Percentiles rank a stretch among this genome's conserved stretches.
Conservation (phyloP, 108 stramenopile species). For the Skeletonema grethae region DNA sequence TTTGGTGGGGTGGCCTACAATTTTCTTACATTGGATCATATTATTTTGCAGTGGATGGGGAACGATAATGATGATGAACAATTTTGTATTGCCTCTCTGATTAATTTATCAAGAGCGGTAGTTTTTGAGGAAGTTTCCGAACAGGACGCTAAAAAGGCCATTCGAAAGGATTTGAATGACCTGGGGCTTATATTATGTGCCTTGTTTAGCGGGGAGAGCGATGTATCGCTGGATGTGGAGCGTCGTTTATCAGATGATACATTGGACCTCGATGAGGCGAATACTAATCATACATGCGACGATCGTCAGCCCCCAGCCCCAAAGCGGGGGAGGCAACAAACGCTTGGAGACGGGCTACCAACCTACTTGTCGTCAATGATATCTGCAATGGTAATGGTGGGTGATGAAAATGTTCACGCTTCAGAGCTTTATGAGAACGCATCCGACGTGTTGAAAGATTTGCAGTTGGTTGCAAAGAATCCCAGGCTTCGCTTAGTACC, state of each 20-base stretch:
- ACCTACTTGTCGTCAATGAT: conserved; percentile 15
- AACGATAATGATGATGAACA: conserved; percentile 1
- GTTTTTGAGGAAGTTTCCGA: background rate
- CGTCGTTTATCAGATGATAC: background rate
- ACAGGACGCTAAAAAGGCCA: background rate
- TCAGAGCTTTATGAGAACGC: background rate
- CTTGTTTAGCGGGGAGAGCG: background rate
- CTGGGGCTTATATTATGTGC: conserved; percentile 5
- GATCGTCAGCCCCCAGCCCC: background rate
- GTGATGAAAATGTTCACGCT: background rate
- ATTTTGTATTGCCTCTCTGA: background rate
- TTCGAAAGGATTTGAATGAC: conserved; percentile 10
- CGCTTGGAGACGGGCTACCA: conserved; percentile 2
- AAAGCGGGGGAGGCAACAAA: conserved; percentile 16
- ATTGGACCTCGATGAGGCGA: background rate
- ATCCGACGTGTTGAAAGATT: conserved; percentile 12
- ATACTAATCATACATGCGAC: background rate
- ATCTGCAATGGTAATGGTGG: conserved; percentile 13
- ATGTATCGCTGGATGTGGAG: background rate
- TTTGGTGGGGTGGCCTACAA: conserved; percentile 7
- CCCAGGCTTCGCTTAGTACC: background rate
- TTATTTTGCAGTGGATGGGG: conserved; percentile 13
- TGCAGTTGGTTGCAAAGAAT: conserved; percentile 4
- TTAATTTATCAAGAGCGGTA: background rate
- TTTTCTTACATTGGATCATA: background rate